Evolutionary conservation across 164 flowering plant species (phyloP).

Genomic region (Tetrastigma voinierianum): DNA sequence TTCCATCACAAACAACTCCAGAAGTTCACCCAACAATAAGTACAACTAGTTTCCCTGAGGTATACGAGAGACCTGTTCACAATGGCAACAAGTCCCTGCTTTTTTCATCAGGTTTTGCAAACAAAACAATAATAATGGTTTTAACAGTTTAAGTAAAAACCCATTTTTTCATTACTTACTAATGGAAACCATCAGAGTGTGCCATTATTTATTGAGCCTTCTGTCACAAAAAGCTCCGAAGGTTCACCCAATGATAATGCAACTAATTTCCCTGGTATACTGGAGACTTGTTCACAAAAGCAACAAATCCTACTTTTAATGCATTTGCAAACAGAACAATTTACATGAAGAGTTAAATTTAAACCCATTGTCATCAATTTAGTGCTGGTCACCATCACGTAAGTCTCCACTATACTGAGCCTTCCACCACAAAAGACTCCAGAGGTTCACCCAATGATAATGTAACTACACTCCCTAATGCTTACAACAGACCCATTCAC

Average conservation of each 20-base stretch:
- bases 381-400: background rate
- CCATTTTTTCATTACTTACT: too few species aligned
- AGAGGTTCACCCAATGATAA: slow-evolving; percentile 39
- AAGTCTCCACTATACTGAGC: slow-evolving; percentile 33
- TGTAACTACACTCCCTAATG: slow-evolving; percentile 25
- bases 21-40: slow-evolving; percentile 40
- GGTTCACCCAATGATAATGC: too few species aligned
- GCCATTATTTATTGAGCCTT: too few species aligned
- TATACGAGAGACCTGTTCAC: slow-evolving; percentile 26
- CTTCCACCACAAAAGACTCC: slow-evolving; percentile 20
- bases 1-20: slow-evolving; percentile 21
- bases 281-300: slow-evolving; percentile 22
- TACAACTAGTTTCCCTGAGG: slow-evolving; percentile 26
- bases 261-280: slow-evolving; percentile 7
- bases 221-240: too few species aligned
- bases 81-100: slow-evolving; percentile 30
- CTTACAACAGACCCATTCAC: slow-evolving; percentile 25
- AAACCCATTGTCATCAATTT: too few species aligned
- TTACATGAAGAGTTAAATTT: too few species aligned
- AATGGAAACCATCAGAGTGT: too few species aligned
- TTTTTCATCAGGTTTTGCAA: slow-evolving; percentile 30
- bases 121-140: background rate
- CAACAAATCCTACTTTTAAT: slow-evolving; percentile 34
- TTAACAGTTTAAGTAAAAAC: too few species aligned
- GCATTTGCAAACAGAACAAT: slow-evolving; percentile 5